Conservation (phyloP, 164 flowering plant species). For the Cinnamomum chago region DNA sequence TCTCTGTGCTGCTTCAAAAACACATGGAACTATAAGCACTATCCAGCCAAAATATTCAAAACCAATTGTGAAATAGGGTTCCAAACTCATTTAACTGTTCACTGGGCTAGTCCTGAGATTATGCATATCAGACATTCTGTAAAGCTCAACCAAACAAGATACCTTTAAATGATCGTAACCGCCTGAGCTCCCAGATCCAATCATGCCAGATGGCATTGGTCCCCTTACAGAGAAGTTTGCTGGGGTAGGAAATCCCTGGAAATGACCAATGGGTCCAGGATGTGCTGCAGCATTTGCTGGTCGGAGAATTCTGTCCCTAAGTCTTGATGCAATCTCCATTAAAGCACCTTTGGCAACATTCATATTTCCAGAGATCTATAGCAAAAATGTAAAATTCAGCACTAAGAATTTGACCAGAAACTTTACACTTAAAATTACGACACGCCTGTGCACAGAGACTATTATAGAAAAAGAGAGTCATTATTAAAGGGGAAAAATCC, state of each 20-base stretch:
- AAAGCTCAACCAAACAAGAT: constrained; percentile 12
- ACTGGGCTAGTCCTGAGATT: no score
- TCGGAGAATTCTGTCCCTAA: constrained; percentile 53
- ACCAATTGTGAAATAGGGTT: neutral
- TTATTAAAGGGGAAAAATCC: no score
- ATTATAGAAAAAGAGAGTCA: no score
- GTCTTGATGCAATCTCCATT: constrained; percentile 56
- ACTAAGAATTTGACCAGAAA: constrained; percentile 1
- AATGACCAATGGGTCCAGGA: constrained; percentile 33
- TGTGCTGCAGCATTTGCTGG: constrained; percentile 39
- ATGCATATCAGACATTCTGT: no score
- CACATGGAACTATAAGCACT: neutral
- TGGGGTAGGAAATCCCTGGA: constrained; percentile 33
- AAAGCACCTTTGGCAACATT: constrained; percentile 64
- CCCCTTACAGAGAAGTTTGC: constrained; percentile 32
- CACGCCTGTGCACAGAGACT: no score
- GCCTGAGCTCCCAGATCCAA: constrained; percentile 37
- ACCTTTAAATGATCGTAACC: constrained; percentile 43
- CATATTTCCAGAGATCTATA: constrained; percentile 56
- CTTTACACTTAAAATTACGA: neutral
- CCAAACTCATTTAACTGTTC: neutral
- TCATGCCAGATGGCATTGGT: constrained; percentile 26
- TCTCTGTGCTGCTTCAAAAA: no score
- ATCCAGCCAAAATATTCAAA: neutral
- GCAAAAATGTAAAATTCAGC: constrained; percentile 10